Evolutionary conservation across 441 rosid genomes (phyloP), one percentile per base, ranked within the genome.

Genomic region (Aleurites moluccanus): DNA sequence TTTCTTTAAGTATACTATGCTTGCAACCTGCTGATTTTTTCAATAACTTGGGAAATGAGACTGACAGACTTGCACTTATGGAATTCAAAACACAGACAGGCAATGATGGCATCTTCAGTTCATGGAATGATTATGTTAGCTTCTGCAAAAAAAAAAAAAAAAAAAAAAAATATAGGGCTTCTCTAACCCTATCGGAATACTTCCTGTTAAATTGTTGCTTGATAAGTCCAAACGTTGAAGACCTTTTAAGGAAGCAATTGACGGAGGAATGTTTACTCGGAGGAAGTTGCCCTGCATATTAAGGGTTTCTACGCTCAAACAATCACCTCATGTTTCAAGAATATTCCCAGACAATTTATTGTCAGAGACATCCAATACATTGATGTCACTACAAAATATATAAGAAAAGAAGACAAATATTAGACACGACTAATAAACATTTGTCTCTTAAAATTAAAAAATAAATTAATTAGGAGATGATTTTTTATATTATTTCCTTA

Each of bases 181-280:
- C 27, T 53, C 57, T 10, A 80, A 28, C 44, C 2, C 59, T 0
- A 20, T 4, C 0, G 81, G 77, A 68, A 81, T 75, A 33, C 45
- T 28, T 1, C 75, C 77, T 0, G 77, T 66, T 35, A 78, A n/a
- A n/a, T n/a, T n/a, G n/a, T n/a, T n/a, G n/a, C n/a, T n/a, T n/a
- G n/a, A n/a, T n/a, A n/a, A n/a, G 59, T 80, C 75, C 7, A 80
- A 44, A 1, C 2, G 0, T 47, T 10, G 18, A 21, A 81, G 27
- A 18, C 78, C 73, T 70, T 25, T 57, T 49, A 81, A 59, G 4
- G 77, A 67, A 18, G 67, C 61, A 18, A 80, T 7, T 6, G 77
- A 72, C 3, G 70, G 55, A 55, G 84, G 82, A 52, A 78, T 66
- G 20, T 59, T 30, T 53, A 82, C 80, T 27, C 28, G 1, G 18